Conservation (phyloP, 768 basidiomycete species). For the Lentinus brumalis region DNA sequence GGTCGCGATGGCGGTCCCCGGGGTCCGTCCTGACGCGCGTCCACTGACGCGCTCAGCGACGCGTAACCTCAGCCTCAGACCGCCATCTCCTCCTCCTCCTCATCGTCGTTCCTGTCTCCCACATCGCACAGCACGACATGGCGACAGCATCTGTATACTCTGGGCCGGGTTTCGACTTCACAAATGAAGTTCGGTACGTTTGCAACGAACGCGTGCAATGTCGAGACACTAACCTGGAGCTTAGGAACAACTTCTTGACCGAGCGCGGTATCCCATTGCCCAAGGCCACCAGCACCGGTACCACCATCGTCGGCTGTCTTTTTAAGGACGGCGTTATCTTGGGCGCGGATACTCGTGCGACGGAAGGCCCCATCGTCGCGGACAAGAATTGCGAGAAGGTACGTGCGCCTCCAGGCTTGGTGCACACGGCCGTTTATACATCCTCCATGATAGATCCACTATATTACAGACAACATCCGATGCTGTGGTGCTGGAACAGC, state of each 20-base stretch:
- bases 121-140: slow-evolving; percentile 36
- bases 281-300: slow-evolving; percentile 90
- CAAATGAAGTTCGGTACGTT: slow-evolving; percentile 67
- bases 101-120: neutral
- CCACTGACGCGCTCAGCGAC: slow-evolving; percentile 21
- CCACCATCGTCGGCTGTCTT: slow-evolving; percentile 96
- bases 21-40: slow-evolving; percentile 19
- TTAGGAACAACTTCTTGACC: slow-evolving; percentile 71
- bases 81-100: slow-evolving; percentile 5
- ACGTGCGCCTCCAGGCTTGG: slow-evolving; percentile 15
- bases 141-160: slow-evolving; percentile 49
- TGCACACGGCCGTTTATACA: neutral
- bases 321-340: slow-evolving; percentile 92
- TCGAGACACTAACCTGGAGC: too few species aligned
- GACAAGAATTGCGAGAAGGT: slow-evolving; percentile 99
- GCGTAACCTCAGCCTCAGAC: slow-evolving; percentile 7
- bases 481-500: slow-evolving; percentile 99
- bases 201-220: too few species aligned
- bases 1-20: slow-evolving; percentile 5
- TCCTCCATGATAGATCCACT: slow-evolving; percentile 76
- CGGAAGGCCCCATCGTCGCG: slow-evolving; percentile 90
- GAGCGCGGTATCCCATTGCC: slow-evolving; percentile 74
- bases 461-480: slow-evolving; percentile 90
- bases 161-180: slow-evolving; percentile 73
- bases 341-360: slow-evolving; percentile 96